Base-by-base conservation (phyloP, 805 yeast genomes). In the Yamadazyma kitorensis region DNA sequence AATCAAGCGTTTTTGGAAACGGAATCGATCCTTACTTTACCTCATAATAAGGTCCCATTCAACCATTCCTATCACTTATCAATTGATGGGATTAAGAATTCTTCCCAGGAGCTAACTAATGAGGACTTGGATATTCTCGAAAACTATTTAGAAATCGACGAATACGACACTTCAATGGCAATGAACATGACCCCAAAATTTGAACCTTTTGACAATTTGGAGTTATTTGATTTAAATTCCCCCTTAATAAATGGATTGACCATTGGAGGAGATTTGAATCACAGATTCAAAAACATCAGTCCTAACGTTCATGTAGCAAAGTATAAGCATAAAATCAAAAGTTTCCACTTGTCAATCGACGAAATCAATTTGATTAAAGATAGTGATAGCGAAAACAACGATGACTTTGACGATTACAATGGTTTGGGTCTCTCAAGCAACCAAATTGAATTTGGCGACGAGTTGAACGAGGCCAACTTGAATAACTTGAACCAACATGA, bases 101-200 rank as follows among this genome's bases (percentile, higher is more conserved):
- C 39, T 21, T 27, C 45, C 28, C n/a, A 44, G 7, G 42, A 40
- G 5, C 26, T 22, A 13, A 39, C 41, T 17, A 24, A 19, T 13
- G 45, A 43, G 20, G 55, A 43, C n/a, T 49, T 57, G 14, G 89
- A 57, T 34, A 50, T 57, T 5, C 44, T 60, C 8, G 66, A 61
- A 27, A 54, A 51, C 33, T 61, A 61, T 37, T 35, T 61, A 24
- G 44, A 37, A 13, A 33, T 27, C 9, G 36, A 34, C 7, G 42
- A 40, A 11, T 22, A 14, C 9, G 27, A 27, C 4, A 11, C 31
- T 23, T 6, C 16, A 7, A 17, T 4, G 8, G 5, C 31, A 6
- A 21, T 15, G 9, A 36, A 46, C 2, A 21, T 15, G 9, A 36
- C 47, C 2, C 48, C 51, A 3, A 42, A 33, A 14, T 31, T 37